Percentiles rank a stretch among this genome's conserved stretches.
phyloP scores from a whole-genome alignment of 345 rosid species.

The Crucihimalaya himalaica region DNA sequence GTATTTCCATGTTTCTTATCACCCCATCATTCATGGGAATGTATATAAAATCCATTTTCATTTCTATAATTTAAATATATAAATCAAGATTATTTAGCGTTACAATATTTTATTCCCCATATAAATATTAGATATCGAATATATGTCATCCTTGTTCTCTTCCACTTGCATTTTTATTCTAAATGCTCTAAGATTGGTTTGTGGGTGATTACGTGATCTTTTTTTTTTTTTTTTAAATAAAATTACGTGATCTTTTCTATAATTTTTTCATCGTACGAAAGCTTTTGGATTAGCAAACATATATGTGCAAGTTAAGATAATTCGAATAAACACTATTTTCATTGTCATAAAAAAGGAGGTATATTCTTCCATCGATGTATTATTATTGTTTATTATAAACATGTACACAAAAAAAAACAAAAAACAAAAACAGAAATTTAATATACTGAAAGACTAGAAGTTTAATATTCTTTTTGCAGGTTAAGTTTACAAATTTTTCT shows the following conservation, averaged over 20 bases:
- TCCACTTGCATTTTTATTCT: slow-evolving; percentile 26
- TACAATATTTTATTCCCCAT: slow-evolving; percentile 6
- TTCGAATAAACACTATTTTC: too few species aligned
- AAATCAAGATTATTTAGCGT: neutral
- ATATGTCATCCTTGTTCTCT: slow-evolving; percentile 31
- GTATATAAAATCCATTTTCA: neutral
- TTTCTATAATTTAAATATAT: neutral
- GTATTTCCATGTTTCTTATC: neutral
- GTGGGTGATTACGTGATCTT: slow-evolving; percentile 19
- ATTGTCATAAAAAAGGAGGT: too few species aligned
- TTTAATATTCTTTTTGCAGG: too few species aligned
- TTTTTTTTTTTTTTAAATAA: too few species aligned
- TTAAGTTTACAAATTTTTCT: too few species aligned
- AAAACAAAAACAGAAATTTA: too few species aligned
- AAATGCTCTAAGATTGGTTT: neutral
- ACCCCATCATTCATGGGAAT: neutral
- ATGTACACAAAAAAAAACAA: too few species aligned
- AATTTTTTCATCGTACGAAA: slow-evolving; percentile 6
- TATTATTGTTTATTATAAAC: neutral
- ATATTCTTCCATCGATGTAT: neutral
- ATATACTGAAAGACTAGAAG: too few species aligned
- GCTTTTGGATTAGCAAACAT: neutral
- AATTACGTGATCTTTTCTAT: slow-evolving; percentile 21
- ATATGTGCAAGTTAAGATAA: neutral
- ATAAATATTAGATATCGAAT: slow-evolving; percentile 16